Conservation (phyloP, 2,329 filamentous ascomycete species). For the Verticillium dahliae region DNA sequence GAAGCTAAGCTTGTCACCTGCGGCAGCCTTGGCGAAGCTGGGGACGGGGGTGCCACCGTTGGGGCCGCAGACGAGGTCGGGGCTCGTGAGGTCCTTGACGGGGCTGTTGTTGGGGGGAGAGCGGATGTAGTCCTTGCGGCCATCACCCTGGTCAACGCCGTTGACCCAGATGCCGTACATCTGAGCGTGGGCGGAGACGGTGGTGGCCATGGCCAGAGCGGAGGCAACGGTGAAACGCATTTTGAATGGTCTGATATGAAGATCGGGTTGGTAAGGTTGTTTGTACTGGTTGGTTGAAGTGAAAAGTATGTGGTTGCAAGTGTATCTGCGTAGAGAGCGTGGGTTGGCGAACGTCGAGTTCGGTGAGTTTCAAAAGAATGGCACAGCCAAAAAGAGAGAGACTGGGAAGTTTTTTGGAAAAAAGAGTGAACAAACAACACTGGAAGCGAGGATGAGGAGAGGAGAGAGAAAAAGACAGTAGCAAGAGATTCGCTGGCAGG, state of each 20-base stretch:
- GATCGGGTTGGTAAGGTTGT: background rate
- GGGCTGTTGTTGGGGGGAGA: slow-evolving; percentile 35
- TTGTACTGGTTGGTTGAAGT: background rate
- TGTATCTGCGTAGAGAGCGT: slow-evolving; percentile 1
- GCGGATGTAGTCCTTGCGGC: slow-evolving; percentile 34
- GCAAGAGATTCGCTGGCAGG: background rate
- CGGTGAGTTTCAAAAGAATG: slow-evolving; percentile 1
- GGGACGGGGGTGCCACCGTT: slow-evolving; percentile 27
- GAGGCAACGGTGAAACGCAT: slow-evolving; percentile 28
- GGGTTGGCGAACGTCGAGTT: slow-evolving; percentile 2
- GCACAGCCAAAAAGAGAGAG: slow-evolving; percentile 3
- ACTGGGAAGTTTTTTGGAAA: background rate
- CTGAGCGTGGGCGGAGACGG: slow-evolving; percentile 36
- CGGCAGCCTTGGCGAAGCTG: slow-evolving; percentile 33
- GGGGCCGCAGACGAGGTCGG: slow-evolving; percentile 37
- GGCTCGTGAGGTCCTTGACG: slow-evolving; percentile 35
- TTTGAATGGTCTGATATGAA: slow-evolving; percentile 10
- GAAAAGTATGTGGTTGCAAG: background rate
- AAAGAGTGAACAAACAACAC: slow-evolving; percentile 4
- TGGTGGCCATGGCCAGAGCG: slow-evolving; percentile 28
- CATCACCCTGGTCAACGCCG: slow-evolving; percentile 35
- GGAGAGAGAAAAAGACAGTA: background rate
- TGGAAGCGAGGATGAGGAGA: background rate
- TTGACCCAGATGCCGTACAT: slow-evolving; percentile 42
- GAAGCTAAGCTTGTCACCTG: slow-evolving; percentile 39